Evolutionary conservation across 305 asterid species (phyloP).

Genomic region (Coffea humblotiana): DNA sequence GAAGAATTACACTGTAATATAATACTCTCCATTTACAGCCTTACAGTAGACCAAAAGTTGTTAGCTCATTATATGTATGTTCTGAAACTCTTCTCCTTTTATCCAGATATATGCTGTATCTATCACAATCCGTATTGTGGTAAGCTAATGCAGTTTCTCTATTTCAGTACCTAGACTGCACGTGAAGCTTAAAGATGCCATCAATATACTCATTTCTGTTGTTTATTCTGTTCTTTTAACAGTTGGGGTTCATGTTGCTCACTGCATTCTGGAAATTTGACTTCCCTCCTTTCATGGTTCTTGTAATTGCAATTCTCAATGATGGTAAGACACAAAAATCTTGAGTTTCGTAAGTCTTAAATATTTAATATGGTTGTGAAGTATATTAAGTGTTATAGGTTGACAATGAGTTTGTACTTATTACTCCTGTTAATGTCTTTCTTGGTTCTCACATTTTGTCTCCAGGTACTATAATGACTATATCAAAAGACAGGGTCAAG

Average conservation of each 20-base stretch:
- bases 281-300: slow-evolving; percentile 88
- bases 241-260: slow-evolving; percentile 88
- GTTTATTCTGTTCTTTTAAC: slow-evolving; percentile 23
- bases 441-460: neutral
- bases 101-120: slow-evolving; percentile 31
- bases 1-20: slow-evolving; percentile 44
- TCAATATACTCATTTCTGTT: neutral
- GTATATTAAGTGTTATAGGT: neutral
- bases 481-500: slow-evolving; percentile 78
- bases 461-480: slow-evolving; percentile 83
- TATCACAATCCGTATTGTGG: slow-evolving; percentile 31
- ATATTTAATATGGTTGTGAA: neutral
- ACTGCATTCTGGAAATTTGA: slow-evolving; percentile 77
- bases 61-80: too few species aligned
- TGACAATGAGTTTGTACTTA: neutral
- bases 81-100: slow-evolving; percentile 7
- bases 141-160: neutral
- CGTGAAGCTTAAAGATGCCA: neutral
- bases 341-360: neutral
- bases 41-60: neutral
- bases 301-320: slow-evolving; percentile 81
- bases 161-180: neutral
- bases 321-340: slow-evolving; percentile 55
- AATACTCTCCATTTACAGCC: neutral
- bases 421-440: neutral